Evolutionary conservation across 2,329 filamentous ascomycete genomes (phyloP).

Genomic region (Scytalidium lignicola): DNA sequence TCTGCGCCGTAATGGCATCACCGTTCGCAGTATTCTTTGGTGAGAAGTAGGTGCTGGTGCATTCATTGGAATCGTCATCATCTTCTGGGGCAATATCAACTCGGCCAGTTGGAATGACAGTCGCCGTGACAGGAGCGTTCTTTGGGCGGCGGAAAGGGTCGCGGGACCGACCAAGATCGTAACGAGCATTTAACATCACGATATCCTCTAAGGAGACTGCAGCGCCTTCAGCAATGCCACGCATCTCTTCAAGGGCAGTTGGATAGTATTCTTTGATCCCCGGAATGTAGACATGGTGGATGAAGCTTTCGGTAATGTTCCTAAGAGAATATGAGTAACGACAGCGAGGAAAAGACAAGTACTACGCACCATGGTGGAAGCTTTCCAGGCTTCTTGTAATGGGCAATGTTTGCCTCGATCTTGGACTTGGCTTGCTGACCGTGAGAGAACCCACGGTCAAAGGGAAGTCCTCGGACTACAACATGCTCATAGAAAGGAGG

Average conservation of each 20-base stretch:
- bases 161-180: slow-evolving; percentile 15
- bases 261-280: slow-evolving; percentile 16
- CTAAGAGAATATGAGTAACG: too few relatives aligned
- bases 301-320: too few relatives aligned
- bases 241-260: slow-evolving; percentile 12
- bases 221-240: slow-evolving; percentile 21
- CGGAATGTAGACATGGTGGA: slow-evolving; percentile 18
- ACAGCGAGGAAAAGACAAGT: too few relatives aligned
- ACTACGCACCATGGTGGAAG: too few relatives aligned
- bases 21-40: background rate
- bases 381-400: too few relatives aligned
- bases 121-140: background rate
- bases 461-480: slow-evolving; percentile 16
- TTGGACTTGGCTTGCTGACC: slow-evolving; percentile 17
- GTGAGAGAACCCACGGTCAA: slow-evolving; percentile 18
- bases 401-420: slow-evolving; percentile 16
- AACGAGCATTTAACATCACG: slow-evolving; percentile 20
- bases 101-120: background rate
- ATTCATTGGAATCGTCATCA: too few relatives aligned
- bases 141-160: background rate
- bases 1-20: slow-evolving; percentile 1
- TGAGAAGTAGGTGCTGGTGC: slow-evolving; percentile 2
- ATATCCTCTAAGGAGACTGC: slow-evolving; percentile 16
- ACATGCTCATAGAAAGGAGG: too few relatives aligned
- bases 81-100: too few relatives aligned